Evolutionary conservation across 1,284 basidiomycete genomes (phyloP).

Genomic region (Trichosporon sp.): DNA sequence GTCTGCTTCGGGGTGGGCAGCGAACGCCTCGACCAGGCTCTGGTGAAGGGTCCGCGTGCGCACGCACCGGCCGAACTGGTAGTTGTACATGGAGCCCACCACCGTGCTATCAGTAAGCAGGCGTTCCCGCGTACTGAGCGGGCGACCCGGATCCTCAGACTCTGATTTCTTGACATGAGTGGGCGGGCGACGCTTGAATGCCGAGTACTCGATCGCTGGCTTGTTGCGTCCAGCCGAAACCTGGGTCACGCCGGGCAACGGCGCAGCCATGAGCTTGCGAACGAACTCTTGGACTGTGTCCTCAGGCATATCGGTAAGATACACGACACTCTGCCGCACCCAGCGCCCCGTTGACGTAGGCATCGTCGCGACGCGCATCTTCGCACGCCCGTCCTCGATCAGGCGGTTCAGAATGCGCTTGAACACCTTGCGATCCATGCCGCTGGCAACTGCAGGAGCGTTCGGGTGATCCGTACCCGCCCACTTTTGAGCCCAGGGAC

Average conservation of each 20-base stretch:
- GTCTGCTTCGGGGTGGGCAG: conserved; percentile 9
- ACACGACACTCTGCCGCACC: conserved; percentile 26
- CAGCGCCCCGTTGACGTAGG: conserved; percentile 38
- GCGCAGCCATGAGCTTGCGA: conserved; percentile 17
- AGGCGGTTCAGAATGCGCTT: conserved; percentile 23
- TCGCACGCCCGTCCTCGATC: conserved; percentile 28
- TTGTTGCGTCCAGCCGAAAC: conserved; percentile 6
- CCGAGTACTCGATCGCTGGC: conserved; percentile 17
- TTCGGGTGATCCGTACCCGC: conserved; percentile 38
- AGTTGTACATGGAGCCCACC: conserved; percentile 33
- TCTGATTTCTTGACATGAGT: neutral
- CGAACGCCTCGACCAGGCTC: conserved; percentile 28
- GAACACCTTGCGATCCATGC: conserved; percentile 38
- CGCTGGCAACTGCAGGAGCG: conserved; percentile 29
- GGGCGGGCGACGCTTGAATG: conserved; percentile 12
- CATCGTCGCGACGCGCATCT: conserved; percentile 30
- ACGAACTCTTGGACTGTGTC: conserved; percentile 28
- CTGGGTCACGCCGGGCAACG: neutral
- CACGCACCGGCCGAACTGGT: conserved; percentile 27
- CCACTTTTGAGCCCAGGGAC: conserved; percentile 30
- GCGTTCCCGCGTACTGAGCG: conserved; percentile 11
- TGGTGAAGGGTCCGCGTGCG: conserved; percentile 31
- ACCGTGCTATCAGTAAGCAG: conserved; percentile 31
- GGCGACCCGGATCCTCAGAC: neutral
- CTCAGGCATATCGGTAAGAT: conserved; percentile 23